These are phyloP conservation scores for Salvia miltiorrhiza DNA, from an alignment of 257 asterid species.

Conservation along the genomic window DNA sequence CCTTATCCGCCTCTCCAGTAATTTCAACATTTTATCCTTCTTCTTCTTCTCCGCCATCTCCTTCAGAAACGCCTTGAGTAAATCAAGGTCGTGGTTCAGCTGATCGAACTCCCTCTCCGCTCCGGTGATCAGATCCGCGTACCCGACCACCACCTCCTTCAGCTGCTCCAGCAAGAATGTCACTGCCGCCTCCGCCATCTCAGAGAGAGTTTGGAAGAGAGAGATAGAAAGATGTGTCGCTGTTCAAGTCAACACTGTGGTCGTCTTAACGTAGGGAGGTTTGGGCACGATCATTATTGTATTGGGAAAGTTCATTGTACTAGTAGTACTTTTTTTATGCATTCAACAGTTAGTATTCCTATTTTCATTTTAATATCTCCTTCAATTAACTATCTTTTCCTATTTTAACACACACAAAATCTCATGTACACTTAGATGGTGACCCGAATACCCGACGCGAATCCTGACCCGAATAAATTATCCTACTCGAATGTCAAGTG, in stretches of 20 bases:
- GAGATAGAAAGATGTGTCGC: not conserved
- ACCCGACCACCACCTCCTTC: not conserved
- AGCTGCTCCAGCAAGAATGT: constrained; percentile 13
- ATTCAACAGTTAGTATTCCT: no score
- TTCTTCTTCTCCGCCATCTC: not conserved
- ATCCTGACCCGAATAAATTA: no score
- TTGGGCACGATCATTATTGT: no score
- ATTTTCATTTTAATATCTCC: no score
- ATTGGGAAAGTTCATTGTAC: no score
- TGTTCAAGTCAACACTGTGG: not conserved
- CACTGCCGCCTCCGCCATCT: not conserved
- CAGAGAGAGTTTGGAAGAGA: not conserved
- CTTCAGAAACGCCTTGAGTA: not conserved
- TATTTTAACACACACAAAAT: no score
- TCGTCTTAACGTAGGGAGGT: no score
- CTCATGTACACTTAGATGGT: no score
- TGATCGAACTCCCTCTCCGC: not conserved
- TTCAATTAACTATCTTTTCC: no score
- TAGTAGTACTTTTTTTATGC: no score
- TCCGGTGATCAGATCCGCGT: not conserved
- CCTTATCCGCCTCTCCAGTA: constrained; percentile 14
- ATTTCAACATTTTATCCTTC: not conserved
- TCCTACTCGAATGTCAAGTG: no score
- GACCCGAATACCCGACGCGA: no score
- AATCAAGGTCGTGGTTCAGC: not conserved